Evolutionary conservation across 2,329 filamentous ascomycete species (phyloP).

Genomic region (Xylaria multiplex): DNA sequence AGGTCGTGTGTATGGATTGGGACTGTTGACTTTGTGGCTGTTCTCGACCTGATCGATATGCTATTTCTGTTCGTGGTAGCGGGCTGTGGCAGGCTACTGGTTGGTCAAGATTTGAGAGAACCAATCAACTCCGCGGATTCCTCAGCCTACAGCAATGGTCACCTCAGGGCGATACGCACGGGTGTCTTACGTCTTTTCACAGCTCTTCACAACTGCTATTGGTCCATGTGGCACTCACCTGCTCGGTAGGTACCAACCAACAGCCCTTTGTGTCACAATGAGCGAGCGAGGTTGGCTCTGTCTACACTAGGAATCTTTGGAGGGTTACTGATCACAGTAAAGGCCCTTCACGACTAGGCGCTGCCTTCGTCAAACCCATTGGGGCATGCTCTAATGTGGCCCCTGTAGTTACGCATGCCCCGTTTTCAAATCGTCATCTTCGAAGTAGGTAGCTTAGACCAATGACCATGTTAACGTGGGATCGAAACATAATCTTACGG

Average conservation of each 20-base stretch:
- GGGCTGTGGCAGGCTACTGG: conserved; percentile 17
- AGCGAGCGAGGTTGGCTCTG: conserved; percentile 27
- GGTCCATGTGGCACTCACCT: conserved; percentile 34
- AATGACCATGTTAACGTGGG: conserved; percentile 10
- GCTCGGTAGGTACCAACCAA: conserved; percentile 5
- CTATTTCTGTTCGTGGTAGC: conserved; percentile 44
- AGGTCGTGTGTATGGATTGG: conserved; percentile 22
- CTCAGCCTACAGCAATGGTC: conserved; percentile 37
- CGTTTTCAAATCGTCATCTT: conserved; percentile 6
- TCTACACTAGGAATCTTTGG: conserved; percentile 10
- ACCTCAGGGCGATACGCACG: conserved; percentile 36
- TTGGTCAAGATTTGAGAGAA: conserved; percentile 36
- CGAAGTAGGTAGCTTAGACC: conserved; percentile 7
- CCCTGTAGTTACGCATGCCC: background rate
- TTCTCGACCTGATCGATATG: conserved; percentile 32
- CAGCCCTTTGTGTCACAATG: conserved; percentile 21
- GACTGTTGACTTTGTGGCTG: conserved; percentile 20
- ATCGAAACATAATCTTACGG: conserved; percentile 9
- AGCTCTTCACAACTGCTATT: conserved; percentile 37
- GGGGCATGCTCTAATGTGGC: conserved; percentile 12
- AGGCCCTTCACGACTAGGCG: conserved; percentile 12
- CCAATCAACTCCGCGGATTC: conserved; percentile 41
- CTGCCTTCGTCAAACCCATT: conserved; percentile 11
- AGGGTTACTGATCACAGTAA: background rate
- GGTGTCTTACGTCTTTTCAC: conserved; percentile 28